Base-by-base conservation (phyloP, 2,329 filamentous ascomycete species). In the Aspergillus arachidicola region DNA sequence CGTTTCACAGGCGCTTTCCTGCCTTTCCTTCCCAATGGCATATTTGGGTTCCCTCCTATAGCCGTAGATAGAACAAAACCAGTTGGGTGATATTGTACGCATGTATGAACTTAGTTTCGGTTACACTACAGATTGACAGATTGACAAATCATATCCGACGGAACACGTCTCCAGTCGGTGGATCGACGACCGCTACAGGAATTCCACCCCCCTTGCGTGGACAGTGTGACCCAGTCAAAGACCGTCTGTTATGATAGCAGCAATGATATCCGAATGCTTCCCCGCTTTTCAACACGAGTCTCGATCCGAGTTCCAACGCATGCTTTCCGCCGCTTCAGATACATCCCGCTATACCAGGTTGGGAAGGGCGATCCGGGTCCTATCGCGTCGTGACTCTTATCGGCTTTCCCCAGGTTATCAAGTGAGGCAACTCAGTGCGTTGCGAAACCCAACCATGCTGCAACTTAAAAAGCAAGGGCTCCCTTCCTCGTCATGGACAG, bases 321-420 rank as follows among this genome's bases (percentile, higher is more conserved):
- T 11, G 30, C 30, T 36, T 54, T 54, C 41, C 21, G 12, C 51
- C 12, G 30, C 34, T 55, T 55, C 5, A 9, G 34, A 55, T 10
- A 26, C 1, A 26, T 6, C 1, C 14, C 65, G 58, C 74, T 72
- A 76, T 82, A 86, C 66, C 80, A 84, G 69, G 85, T 88, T 23
- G 83, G 85, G 74, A 81, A 86, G 64, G 67, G 28, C 2, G 87
- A 91, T 74, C 91, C 88, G 74, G 82, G 84, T 62, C 67, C 66
- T 69, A 64, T 70, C 56, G 34, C 41, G 21, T 57, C 60, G 64
- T 67, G 64, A 61, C 64, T 19, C 16, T 54, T 54, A 53, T 53
- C 50, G 30, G 50, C 28, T 30, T 30, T 53, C 30, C 28, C 30
- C 50, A 21, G 23, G 6, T 19, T 26, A 16, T 53, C 50, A 64